Conservation (phyloP, 352 stramenopile genomes). For the Phytopythium ostracodes region DNA sequence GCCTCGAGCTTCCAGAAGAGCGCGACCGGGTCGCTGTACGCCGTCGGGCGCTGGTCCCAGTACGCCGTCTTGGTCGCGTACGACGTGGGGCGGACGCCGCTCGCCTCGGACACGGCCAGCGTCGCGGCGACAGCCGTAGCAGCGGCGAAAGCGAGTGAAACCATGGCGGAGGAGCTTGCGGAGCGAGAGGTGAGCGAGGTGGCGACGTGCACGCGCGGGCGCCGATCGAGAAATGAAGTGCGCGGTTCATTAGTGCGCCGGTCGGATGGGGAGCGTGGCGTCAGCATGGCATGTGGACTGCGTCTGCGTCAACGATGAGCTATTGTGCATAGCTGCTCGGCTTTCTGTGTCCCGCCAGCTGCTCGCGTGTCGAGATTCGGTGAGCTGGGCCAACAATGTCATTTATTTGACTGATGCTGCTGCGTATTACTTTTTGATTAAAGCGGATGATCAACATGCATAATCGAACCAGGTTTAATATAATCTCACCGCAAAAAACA, state of each 20-base stretch:
- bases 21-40: constrained; percentile 8
- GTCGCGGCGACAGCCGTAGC: constrained; percentile 5
- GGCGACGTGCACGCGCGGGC: background rate
- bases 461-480: background rate
- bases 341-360: background rate
- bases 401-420: background rate
- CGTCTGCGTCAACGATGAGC: background rate
- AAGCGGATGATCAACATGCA: background rate
- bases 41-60: constrained; percentile 36
- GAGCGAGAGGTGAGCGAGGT: background rate
- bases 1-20: constrained; percentile 19
- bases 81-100: constrained; percentile 12
- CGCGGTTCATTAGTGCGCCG: background rate
- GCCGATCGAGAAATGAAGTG: background rate
- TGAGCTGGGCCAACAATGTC: background rate
- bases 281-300: background rate
- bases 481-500: background rate
- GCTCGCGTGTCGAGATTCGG: background rate
- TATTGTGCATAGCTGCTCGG: too few relatives aligned
- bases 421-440: background rate
- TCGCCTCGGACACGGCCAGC: background rate
- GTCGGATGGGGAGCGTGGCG: background rate
- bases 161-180: background rate
- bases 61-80: constrained; percentile 61
- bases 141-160: constrained; percentile 5